Evolutionary conservation across 2,329 filamentous ascomycete genomes (phyloP), one percentile per base, ranked within the genome.

Genomic region (Cercospora citrullina): DNA sequence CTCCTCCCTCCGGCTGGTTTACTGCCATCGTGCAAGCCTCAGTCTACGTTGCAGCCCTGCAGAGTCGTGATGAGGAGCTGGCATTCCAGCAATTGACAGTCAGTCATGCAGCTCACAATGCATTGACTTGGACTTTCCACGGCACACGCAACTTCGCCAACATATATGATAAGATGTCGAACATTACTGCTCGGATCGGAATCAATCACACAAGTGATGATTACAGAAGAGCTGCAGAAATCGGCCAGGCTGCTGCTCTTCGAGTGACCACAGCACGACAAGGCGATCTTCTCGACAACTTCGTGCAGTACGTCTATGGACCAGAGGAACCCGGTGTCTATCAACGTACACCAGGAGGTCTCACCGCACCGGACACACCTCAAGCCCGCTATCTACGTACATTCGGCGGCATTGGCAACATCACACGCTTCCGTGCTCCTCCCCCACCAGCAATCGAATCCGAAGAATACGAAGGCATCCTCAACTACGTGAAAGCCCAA

Each of bases 51-150:
- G 73, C 74, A 23, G 75, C 75, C 10, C 66, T 71, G 12, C 57
- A 75, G 21, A 69, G 67, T 57, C 60, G 70, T 8, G 64, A 71
- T 26, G 69, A 73, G 36, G 63, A 71, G 12, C 68, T 75, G 2
- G 74, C 72, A 12, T 76, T 75, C 64, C 75, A 75, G 64, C 75
- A 76, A 45, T 67, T 77, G 8, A 74, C 75, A 36, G 75, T 76
- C 26, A 75, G 75, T 16, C 71, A 76, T 58, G 75, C 74, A 3
- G 75, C 75, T 12, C 75, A 77, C 45, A 72, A 77, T 51, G 64
- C 69, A 59, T 71, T 77, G 7, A 67, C 71, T 5, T 76, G 74
- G 74, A 70, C 67, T 1, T 77, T 75, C 39, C 75, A 77, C 39
- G 74, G 75, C 30, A 75, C 73, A 7, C 71, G 75, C 16, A 68